Conservation (phyloP, 495 filamentous ascomycete genomes). For the Immersiella caudata region DNA sequence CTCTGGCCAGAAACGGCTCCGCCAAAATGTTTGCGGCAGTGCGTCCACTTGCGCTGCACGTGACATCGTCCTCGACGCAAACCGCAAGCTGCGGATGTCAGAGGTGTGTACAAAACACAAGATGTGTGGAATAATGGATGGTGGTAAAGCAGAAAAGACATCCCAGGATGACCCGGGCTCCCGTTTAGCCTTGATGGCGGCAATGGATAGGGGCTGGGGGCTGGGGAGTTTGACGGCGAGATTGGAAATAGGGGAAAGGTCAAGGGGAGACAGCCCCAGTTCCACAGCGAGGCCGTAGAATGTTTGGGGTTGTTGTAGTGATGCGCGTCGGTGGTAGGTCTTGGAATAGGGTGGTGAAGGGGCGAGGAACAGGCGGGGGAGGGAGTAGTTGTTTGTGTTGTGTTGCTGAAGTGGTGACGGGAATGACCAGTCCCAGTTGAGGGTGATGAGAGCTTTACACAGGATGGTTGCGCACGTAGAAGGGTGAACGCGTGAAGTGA, state of each 20-base stretch:
- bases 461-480: conserved; percentile 14
- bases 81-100: conserved; percentile 22
- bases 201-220: not conserved
- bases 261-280: conserved; percentile 12
- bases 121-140: conserved; percentile 17
- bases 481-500: not conserved
- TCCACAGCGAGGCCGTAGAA: conserved; percentile 12
- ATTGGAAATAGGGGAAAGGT: not conserved
- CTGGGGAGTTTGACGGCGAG: not conserved
- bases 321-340: not conserved
- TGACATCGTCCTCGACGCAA: conserved; percentile 16
- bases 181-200: not conserved
- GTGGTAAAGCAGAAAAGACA: conserved; percentile 18
- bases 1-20: conserved; percentile 23
- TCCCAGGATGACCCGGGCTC: conserved; percentile 3
- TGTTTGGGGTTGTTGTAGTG: conserved; percentile 4
- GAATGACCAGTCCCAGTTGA: conserved; percentile 25
- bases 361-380: not conserved
- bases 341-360: not conserved
- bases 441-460: conserved; percentile 21
- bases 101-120: not conserved
- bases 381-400: not conserved
- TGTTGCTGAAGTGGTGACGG: not conserved
- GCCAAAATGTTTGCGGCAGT: conserved; percentile 14
- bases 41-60: not conserved